Conservation (phyloP, 352 stramenopile genomes). For the Phytophthora hibernalis region DNA sequence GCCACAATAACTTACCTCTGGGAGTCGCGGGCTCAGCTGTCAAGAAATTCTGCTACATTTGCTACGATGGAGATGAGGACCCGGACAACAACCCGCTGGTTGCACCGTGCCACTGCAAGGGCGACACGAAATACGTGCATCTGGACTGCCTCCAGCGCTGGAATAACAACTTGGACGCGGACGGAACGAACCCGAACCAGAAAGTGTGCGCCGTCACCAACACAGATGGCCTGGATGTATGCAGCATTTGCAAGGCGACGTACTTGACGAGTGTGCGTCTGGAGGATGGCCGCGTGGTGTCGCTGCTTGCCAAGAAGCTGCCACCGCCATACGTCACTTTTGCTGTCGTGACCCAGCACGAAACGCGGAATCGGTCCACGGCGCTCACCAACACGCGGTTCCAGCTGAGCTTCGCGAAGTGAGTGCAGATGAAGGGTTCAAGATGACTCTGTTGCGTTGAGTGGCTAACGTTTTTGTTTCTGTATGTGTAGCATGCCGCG, state of each 20-base stretch:
- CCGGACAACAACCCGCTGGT: conserved; percentile 88
- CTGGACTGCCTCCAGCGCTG: conserved; percentile 93
- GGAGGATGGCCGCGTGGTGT: conserved; percentile 87
- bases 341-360: conserved; percentile 91
- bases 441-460: background rate
- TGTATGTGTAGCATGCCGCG: conserved; percentile 52
- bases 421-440: conserved; percentile 24
- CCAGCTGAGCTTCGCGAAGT: conserved; percentile 93
- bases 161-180: conserved; percentile 90
- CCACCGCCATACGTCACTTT: conserved; percentile 92
- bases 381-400: conserved; percentile 93
- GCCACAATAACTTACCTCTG: conserved; percentile 39
- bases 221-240: conserved; percentile 88
- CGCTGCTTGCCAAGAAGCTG: conserved; percentile 88
- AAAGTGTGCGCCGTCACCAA: conserved; percentile 92
- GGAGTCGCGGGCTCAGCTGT: conserved; percentile 50
- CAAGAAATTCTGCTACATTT: conserved; percentile 93
- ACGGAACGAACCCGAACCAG: conserved; percentile 81
- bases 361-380: conserved; percentile 82
- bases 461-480: conserved; percentile 15
- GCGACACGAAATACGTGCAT: conserved; percentile 93
- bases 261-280: conserved; percentile 91
- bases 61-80: conserved; percentile 92
- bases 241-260: conserved; percentile 92
- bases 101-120: conserved; percentile 91